Base-by-base conservation (phyloP, 805 yeast genomes). In the Monosporozyma yasuniensis region DNA sequence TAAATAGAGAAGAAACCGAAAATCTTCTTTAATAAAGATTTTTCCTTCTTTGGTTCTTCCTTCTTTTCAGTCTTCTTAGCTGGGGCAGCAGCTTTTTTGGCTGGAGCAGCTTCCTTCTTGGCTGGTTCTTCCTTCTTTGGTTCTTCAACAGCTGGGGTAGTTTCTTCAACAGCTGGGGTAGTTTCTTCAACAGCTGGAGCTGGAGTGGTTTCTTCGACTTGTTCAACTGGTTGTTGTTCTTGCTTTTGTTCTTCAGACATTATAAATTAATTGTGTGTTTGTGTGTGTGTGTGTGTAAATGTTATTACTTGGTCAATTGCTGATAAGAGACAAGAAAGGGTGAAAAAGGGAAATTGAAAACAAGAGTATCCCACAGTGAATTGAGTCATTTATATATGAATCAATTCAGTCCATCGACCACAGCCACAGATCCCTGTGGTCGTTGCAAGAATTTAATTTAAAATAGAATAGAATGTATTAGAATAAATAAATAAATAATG, bases 191-290 rank as follows among this genome's bases (percentile, higher is more conserved):
- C 32, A 16, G 25, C 46, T 44, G 46, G 46, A 19, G 46, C 23
- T 32, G 35, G 35, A 14, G 16, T 25, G 16, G 46, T 44, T 44
- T 44, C 46, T 21, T 27, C 46, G 18, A 21, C 46, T 23, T 23
- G 32, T 25, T 38, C 42, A 21, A 39, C 42, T 39, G 27, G 27
- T 25, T 19, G 34, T 46, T 35, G 43, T 46, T 46, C 27, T 46
- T 23, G 43, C 21, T 46, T 22, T 46, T 46, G 43, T 46, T 46
- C 42, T 46, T 46, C 48, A 46, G 48, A 46, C 48, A 46, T 46
- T 37, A 6, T 30, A 18, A 19, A 10, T 44, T 27, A 9, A 9
- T 6, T 44, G 32, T 22, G 21, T 32, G 22, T 44, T 3, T 44
- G 27, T 28, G 7, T 32, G 28, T 34, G 9, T 32, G 14, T 42